Conservation (phyloP, 1,284 basidiomycete species). For the Agaricales sp. region DNA sequence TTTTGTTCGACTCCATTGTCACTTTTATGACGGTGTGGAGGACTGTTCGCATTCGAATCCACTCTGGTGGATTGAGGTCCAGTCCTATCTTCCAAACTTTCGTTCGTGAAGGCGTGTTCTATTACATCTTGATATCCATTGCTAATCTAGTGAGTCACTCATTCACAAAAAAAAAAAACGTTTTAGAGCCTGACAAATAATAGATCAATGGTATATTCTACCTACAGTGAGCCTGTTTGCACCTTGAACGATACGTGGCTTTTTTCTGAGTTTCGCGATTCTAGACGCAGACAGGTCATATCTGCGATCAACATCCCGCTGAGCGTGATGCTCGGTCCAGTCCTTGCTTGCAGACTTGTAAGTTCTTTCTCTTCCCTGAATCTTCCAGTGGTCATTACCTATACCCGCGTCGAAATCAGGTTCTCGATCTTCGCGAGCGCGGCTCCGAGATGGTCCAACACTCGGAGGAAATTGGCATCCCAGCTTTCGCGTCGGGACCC, state of each 20-base stretch:
- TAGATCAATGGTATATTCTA: slow-evolving; percentile 69
- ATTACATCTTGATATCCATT: slow-evolving; percentile 71
- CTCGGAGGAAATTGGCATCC: slow-evolving; percentile 52
- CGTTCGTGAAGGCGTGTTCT: slow-evolving; percentile 73
- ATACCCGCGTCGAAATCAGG: no score
- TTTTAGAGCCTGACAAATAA: neutral
- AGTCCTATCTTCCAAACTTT: slow-evolving; percentile 74
- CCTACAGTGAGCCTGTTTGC: slow-evolving; percentile 44
- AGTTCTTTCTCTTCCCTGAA: slow-evolving; percentile 12
- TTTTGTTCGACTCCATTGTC: slow-evolving; percentile 67
- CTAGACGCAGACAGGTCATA: slow-evolving; percentile 65
- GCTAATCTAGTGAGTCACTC: slow-evolving; percentile 43
- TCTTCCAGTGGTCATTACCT: slow-evolving; percentile 5
- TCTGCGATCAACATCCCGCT: slow-evolving; percentile 80
- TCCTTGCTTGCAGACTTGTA: slow-evolving; percentile 67
- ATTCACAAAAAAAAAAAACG: neutral
- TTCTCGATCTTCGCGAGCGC: slow-evolving; percentile 66
- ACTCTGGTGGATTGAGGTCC: slow-evolving; percentile 57
- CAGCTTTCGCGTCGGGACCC: slow-evolving; percentile 51
- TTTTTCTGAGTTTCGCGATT: slow-evolving; percentile 10
- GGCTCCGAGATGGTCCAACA: slow-evolving; percentile 64
- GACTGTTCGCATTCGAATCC: slow-evolving; percentile 59
- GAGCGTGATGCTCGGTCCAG: slow-evolving; percentile 74
- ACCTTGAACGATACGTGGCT: neutral
- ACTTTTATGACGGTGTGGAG: slow-evolving; percentile 71